Percentiles rank a stretch among this genome's conserved stretches.
Conservation (phyloP, 1,284 basidiomycete genomes). For the Pseudozyma sp. region DNA sequence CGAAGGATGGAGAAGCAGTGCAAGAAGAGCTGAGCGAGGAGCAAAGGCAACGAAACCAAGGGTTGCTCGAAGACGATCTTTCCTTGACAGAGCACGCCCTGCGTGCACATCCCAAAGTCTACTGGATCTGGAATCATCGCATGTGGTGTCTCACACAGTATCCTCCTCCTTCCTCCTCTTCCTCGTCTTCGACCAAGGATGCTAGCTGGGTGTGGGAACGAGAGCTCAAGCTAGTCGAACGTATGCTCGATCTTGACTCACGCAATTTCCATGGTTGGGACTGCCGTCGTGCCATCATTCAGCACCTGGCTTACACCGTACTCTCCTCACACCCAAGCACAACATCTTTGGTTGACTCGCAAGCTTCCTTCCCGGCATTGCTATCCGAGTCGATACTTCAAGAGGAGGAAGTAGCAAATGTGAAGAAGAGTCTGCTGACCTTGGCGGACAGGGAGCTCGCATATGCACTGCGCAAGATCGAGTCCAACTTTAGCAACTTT, state of each 20-base stretch:
- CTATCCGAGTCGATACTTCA: slow-evolving; percentile 11
- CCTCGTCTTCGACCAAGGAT: neutral
- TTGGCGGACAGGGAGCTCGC: slow-evolving; percentile 54
- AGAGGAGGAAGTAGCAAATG: neutral
- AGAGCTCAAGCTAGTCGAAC: slow-evolving; percentile 63
- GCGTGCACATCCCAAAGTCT: slow-evolving; percentile 66
- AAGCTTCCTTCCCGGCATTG: slow-evolving; percentile 16
- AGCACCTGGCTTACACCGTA: slow-evolving; percentile 45
- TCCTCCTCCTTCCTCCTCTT: slow-evolving; percentile 7
- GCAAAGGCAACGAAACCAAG: slow-evolving; percentile 5
- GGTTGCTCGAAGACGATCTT: slow-evolving; percentile 58
- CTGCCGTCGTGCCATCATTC: slow-evolving; percentile 60
- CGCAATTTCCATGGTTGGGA: slow-evolving; percentile 68
- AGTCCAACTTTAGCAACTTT: slow-evolving; percentile 95
- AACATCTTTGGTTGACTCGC: neutral
- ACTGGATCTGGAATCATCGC: slow-evolving; percentile 69
- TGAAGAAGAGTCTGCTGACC: slow-evolving; percentile 18
- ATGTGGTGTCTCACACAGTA: slow-evolving; percentile 63
- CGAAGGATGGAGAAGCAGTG: neutral
- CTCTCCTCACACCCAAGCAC: slow-evolving; percentile 10
- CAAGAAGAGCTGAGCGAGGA: slow-evolving; percentile 1
- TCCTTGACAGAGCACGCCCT: slow-evolving; percentile 62
- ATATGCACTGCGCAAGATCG: slow-evolving; percentile 85
- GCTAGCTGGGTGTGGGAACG: slow-evolving; percentile 50
- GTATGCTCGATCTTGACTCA: slow-evolving; percentile 66